These are phyloP conservation scores for Trypanosoma congolense DNA, from an alignment of 208 protist genomes.

Conservation along the genomic window DNA sequence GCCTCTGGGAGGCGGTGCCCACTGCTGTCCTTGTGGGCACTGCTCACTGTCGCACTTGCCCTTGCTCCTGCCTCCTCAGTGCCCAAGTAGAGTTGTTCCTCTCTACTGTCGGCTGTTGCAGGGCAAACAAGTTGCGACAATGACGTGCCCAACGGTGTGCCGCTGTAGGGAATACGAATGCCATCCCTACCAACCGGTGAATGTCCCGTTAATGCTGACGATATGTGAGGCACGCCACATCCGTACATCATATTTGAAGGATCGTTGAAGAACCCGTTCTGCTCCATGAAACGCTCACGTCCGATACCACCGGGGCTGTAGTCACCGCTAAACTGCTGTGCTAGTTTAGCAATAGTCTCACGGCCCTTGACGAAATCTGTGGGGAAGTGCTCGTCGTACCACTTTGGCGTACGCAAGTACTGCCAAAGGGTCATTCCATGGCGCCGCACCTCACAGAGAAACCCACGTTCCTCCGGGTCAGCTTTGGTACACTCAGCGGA, in stretches of 20 bases:
- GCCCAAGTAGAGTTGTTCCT: no score
- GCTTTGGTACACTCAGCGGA: constrained; percentile 53
- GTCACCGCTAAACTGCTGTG: constrained; percentile 62
- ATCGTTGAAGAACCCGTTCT: constrained; percentile 45
- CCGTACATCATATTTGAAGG: background rate
- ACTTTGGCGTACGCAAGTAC: constrained; percentile 50
- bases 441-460: constrained; percentile 64
- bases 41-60: no score
- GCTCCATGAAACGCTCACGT: constrained; percentile 55
- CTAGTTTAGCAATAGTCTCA: constrained; percentile 44
- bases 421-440: constrained; percentile 60
- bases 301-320: constrained; percentile 74
- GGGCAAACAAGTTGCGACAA: no score
- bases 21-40: no score
- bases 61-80: no score
- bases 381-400: constrained; percentile 70
- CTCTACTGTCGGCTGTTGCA: no score
- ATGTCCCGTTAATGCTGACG: no score
- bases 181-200: no score
- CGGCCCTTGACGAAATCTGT: constrained; percentile 52
- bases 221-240: no score
- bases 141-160: no score
- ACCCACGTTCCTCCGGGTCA: constrained; percentile 43
- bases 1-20: no score
- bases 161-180: no score